Conservation (phyloP, 139 green algal genomes). For the Nannochloris sp. region DNA sequence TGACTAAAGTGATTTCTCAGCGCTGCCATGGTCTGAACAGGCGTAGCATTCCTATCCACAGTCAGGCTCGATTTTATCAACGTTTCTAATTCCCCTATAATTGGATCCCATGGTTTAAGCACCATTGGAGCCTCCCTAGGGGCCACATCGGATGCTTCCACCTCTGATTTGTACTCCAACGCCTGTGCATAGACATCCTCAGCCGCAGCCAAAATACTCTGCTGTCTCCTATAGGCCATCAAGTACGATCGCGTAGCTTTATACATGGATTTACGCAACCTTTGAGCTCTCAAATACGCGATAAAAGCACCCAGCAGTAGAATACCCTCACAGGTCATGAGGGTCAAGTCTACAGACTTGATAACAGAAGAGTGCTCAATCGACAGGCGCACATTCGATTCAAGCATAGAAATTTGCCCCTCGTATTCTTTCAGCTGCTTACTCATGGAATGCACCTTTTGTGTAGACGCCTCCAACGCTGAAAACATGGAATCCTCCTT, state of each 20-base stretch:
- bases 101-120: neutral
- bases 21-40: no score
- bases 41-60: no score
- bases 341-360: conserved; percentile 3
- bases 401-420: neutral
- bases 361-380: neutral
- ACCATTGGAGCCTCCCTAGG: neutral
- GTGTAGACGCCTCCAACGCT: neutral
- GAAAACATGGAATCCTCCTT: neutral
- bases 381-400: neutral
- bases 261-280: neutral
- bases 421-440: neutral
- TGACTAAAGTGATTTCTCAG: no score
- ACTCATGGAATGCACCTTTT: neutral
- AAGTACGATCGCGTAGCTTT: neutral
- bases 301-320: neutral
- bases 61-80: no score
- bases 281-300: conserved; percentile 1
- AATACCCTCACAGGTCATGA: neutral
- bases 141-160: neutral
- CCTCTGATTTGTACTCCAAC: neutral
- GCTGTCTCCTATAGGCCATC: conserved; percentile 10
- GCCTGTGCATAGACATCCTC: conserved; percentile 3
- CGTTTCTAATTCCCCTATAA: neutral
- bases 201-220: conserved; percentile 5